Conservation (phyloP, 192 early-diverging fungal genomes). For the Phlyctochytrium arcticum region DNA sequence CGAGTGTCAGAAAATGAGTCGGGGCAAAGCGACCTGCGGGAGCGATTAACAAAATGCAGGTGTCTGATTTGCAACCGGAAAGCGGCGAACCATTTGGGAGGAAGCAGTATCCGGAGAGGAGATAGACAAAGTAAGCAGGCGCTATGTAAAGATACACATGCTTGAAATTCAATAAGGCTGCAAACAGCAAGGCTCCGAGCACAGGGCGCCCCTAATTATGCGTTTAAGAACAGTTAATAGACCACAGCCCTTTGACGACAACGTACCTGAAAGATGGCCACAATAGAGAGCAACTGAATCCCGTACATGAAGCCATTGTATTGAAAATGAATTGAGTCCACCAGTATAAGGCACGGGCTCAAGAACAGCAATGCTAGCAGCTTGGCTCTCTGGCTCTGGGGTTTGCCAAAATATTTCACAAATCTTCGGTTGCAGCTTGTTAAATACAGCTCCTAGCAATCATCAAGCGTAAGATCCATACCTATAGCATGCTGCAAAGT, state of each 20-base stretch:
- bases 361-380: slow-evolving; percentile 31
- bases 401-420: background rate
- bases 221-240: background rate
- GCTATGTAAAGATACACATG: slow-evolving; percentile 83
- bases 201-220: slow-evolving; percentile 60
- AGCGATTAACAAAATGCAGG: background rate
- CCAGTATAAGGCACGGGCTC: slow-evolving; percentile 58
- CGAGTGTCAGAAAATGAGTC: slow-evolving; percentile 57
- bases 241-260: background rate
- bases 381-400: background rate
- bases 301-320: slow-evolving; percentile 93
- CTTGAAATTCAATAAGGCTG: slow-evolving; percentile 90
- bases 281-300: slow-evolving; percentile 74
- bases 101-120: slow-evolving; percentile 76
- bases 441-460: background rate
- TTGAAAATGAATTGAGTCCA: slow-evolving; percentile 97
- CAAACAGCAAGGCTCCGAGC: slow-evolving; percentile 73
- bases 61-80: background rate
- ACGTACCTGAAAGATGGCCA: slow-evolving; percentile 61
- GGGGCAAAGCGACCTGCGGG: slow-evolving; percentile 26
- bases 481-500: slow-evolving; percentile 64
- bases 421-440: background rate
- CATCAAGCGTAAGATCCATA: slow-evolving; percentile 18
- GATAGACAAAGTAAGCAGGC: slow-evolving; percentile 90
- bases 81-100: slow-evolving; percentile 10